Evolutionary conservation across 1,139 yeast genomes (phyloP).

Genomic region (Yamadazyma triangularis): DNA sequence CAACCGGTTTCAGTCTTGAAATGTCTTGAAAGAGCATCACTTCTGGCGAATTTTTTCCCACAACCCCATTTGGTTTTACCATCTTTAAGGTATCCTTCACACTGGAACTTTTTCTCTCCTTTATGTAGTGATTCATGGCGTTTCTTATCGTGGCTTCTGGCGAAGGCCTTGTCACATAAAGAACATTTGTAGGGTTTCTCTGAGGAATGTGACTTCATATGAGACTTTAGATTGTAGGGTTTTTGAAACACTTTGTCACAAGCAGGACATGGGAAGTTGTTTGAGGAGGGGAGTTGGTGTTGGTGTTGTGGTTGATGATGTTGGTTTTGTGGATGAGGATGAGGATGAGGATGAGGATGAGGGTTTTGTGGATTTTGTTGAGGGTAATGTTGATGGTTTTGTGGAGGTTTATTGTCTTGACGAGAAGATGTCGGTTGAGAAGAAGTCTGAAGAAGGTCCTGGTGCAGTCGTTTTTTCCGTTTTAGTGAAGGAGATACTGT

Average conservation of each 20-base stretch:
- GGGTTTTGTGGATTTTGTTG: no score
- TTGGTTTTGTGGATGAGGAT: conserved; percentile 5
- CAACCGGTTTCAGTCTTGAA: conserved; percentile 58
- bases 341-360: not conserved
- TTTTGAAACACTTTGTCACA: conserved; percentile 51
- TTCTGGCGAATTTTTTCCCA: conserved; percentile 53
- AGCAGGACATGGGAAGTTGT: conserved; percentile 27
- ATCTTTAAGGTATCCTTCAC: conserved; percentile 50
- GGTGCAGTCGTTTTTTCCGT: conserved; percentile 24
- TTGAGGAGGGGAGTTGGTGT: no score
- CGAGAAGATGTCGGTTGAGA: no score
- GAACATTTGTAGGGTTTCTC: conserved; percentile 52
- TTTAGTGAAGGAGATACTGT: conserved; percentile 35
- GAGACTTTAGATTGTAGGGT: conserved; percentile 53
- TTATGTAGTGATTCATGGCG: conserved; percentile 54
- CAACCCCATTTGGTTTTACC: conserved; percentile 57
- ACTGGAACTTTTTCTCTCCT: conserved; percentile 51
- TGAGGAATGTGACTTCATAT: conserved; percentile 52
- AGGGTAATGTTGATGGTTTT: not conserved
- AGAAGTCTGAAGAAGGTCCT: conserved; percentile 3
- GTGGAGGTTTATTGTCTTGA: no score
- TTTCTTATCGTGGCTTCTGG: conserved; percentile 53
- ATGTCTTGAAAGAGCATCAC: conserved; percentile 56
- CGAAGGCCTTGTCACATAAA: conserved; percentile 47
- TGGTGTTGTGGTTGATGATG: not conserved